Conservation (phyloP, 2,329 filamentous ascomycete species). For the Hymenoscyphus occultus region DNA sequence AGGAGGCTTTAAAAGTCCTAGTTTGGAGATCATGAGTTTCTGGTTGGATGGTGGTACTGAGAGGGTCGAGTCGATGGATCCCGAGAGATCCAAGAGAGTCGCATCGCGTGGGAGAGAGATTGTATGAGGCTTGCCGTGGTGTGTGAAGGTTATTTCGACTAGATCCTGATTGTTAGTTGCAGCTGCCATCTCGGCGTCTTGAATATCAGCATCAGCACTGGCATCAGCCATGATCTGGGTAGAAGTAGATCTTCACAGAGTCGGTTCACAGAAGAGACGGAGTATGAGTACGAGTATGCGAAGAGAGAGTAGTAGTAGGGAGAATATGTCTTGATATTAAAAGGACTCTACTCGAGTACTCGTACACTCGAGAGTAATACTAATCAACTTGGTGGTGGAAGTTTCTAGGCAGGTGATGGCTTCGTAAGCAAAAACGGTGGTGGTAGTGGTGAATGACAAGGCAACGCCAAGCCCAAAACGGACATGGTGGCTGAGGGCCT, state of each 20-base stretch:
- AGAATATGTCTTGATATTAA: background rate
- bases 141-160: conserved; percentile 46
- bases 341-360: background rate
- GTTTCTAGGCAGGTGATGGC: conserved; percentile 14
- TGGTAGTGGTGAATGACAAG: background rate
- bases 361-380: background rate
- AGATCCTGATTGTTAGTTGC: conserved; percentile 31
- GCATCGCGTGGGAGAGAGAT: conserved; percentile 45
- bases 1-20: conserved; percentile 61
- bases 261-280: background rate
- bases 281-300: background rate
- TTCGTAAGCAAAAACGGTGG: background rate
- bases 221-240: background rate
- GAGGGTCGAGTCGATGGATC: conserved; percentile 53
- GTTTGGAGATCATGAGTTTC: conserved; percentile 65
- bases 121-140: conserved; percentile 46
- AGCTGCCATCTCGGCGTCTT: conserved; percentile 23
- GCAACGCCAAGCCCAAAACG: background rate
- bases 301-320: background rate
- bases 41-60: conserved; percentile 62
- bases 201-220: conserved; percentile 16
- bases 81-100: conserved; percentile 57
- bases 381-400: conserved; percentile 7
- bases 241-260: background rate
- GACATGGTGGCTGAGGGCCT: too few relatives aligned